Evolutionary conservation across 2,329 filamentous ascomycete species (phyloP).

Genomic region (Tolypocladium tundrense): DNA sequence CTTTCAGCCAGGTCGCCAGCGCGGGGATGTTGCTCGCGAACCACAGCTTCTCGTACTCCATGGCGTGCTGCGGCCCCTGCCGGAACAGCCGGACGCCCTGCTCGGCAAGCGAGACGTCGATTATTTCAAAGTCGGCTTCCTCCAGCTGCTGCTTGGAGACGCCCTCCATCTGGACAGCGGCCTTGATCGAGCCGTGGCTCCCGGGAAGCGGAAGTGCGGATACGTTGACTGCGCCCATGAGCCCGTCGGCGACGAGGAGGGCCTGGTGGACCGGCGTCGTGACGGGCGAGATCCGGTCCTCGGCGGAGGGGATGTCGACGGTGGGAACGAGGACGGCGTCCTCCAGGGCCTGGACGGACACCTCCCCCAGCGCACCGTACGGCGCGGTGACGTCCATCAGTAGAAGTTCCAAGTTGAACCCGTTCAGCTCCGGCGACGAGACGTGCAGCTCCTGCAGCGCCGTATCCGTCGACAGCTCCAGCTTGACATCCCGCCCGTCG

Average conservation of each 20-base stretch:
- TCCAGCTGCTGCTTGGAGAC: slow-evolving; percentile 25
- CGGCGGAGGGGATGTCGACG: slow-evolving; percentile 58
- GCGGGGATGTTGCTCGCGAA: slow-evolving; percentile 57
- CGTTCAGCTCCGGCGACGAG: slow-evolving; percentile 51
- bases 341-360: slow-evolving; percentile 33
- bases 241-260: slow-evolving; percentile 62
- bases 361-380: slow-evolving; percentile 17
- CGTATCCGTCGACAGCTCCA: slow-evolving; percentile 18
- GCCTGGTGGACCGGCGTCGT: slow-evolving; percentile 78
- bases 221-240: slow-evolving; percentile 53
- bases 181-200: slow-evolving; percentile 33
- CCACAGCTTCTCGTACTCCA: slow-evolving; percentile 66
- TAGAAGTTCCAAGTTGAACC: slow-evolving; percentile 54
- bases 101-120: slow-evolving; percentile 55
- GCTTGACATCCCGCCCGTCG: slow-evolving; percentile 15
- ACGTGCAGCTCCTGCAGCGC: slow-evolving; percentile 50
- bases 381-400: slow-evolving; percentile 40
- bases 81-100: slow-evolving; percentile 59
- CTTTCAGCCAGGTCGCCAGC: slow-evolving; percentile 56
- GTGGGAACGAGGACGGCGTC: slow-evolving; percentile 67
- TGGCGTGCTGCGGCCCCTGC: slow-evolving; percentile 57
- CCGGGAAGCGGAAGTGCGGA: slow-evolving; percentile 30
- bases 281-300: slow-evolving; percentile 54
- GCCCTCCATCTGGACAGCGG: slow-evolving; percentile 47
- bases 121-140: slow-evolving; percentile 35